Evolutionary conservation across 2,329 filamentous ascomycete species (phyloP).

Genomic region (Intubia oerlemansii): DNA sequence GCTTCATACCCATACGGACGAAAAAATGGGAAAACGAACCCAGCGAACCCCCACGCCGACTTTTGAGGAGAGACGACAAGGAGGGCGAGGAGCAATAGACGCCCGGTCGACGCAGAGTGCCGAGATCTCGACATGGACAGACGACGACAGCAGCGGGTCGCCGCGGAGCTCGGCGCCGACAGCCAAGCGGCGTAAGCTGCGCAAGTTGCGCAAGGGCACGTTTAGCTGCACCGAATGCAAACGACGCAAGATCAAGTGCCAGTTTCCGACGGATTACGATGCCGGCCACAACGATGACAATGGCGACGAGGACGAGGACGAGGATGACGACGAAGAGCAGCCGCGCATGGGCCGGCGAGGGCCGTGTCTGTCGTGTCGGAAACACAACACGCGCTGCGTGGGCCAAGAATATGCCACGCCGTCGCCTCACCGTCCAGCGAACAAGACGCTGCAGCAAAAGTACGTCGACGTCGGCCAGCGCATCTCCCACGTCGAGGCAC

Average conservation of each 20-base stretch:
- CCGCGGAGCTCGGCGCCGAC: too few relatives aligned
- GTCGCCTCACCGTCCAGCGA: not conserved
- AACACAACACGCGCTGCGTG: slow-evolving; percentile 19
- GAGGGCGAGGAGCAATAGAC: too few relatives aligned
- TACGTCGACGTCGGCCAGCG: slow-evolving; percentile 1
- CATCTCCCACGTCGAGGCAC: slow-evolving; percentile 14
- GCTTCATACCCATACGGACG: too few relatives aligned
- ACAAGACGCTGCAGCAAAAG: slow-evolving; percentile 1
- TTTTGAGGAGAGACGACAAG: too few relatives aligned
- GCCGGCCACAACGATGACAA: not conserved
- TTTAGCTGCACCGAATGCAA: slow-evolving; percentile 32
- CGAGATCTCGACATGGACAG: too few relatives aligned
- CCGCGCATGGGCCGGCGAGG: not conserved
- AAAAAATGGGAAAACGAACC: too few relatives aligned
- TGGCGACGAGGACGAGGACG: too few relatives aligned
- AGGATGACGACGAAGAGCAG: too few relatives aligned
- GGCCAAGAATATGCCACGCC: slow-evolving; percentile 19
- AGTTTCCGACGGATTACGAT: slow-evolving; percentile 12
- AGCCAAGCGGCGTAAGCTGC: slow-evolving; percentile 3
- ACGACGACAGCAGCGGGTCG: too few relatives aligned
- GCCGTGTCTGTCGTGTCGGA: slow-evolving; percentile 22
- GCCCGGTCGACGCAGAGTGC: too few relatives aligned
- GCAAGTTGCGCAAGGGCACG: slow-evolving; percentile 27
- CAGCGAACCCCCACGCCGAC: too few relatives aligned
- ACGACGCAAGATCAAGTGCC: slow-evolving; percentile 27